These are phyloP conservation scores for Trichophyton equinum DNA, from an alignment of 2,329 filamentous ascomycete species.

Conservation along the genomic window DNA sequence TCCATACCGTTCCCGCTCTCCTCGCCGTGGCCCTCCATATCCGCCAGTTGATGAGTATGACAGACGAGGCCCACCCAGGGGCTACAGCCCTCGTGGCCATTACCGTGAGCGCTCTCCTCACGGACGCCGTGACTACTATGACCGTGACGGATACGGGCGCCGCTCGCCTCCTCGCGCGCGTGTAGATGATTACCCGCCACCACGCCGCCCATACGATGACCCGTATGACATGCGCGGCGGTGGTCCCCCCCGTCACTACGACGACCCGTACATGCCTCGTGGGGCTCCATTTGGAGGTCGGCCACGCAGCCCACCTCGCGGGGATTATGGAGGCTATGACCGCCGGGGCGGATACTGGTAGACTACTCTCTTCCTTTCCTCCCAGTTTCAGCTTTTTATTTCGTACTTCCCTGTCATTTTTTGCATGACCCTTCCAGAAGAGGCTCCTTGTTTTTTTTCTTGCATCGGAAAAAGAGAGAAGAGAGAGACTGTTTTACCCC, in stretches of 20 bases:
- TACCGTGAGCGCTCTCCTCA: constrained; percentile 79
- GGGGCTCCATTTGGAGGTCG: constrained; percentile 41
- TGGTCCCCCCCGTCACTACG: constrained; percentile 41
- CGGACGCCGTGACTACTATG: constrained; percentile 72
- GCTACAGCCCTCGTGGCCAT: constrained; percentile 71
- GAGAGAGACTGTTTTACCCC: not conserved
- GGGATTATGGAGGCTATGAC: constrained; percentile 32
- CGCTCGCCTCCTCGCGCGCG: constrained; percentile 57
- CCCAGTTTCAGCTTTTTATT: constrained; percentile 13
- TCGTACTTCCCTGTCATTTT: not conserved
- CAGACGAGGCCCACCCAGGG: constrained; percentile 65
- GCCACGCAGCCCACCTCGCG: constrained; percentile 27
- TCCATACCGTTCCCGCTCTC: constrained; percentile 68
- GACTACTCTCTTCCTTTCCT: constrained; percentile 21
- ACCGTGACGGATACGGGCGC: constrained; percentile 63
- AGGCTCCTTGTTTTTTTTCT: not conserved
- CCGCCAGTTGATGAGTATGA: constrained; percentile 68
- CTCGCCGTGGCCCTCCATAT: constrained; percentile 46
- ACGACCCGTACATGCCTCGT: constrained; percentile 46
- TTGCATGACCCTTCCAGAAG: not conserved
- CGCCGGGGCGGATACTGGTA: constrained; percentile 34
- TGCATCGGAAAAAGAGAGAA: not conserved
- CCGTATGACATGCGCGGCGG: constrained; percentile 41
- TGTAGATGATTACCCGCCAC: constrained; percentile 60
- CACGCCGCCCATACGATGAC: constrained; percentile 47